These are phyloP conservation scores for Xanthoconium stramineum DNA, from an alignment of 768 basidiomycete species.

Conservation along the genomic window DNA sequence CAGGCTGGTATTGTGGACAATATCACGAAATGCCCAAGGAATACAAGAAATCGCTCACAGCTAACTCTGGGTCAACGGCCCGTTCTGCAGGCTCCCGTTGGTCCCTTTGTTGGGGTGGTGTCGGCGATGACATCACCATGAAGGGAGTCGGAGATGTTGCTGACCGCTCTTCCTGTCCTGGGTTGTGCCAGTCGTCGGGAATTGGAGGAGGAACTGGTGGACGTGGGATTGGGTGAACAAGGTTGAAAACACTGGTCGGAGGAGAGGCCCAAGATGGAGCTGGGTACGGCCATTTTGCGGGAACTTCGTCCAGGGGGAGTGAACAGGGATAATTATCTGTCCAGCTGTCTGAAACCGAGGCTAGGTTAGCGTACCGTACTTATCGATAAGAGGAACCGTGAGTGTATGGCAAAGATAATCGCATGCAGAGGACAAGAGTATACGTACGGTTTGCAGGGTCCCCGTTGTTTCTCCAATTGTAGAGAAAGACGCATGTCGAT, in stretches of 20 bases:
- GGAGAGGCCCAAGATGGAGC: slow-evolving; percentile 21
- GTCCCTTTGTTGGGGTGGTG: background rate
- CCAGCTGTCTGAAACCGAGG: slow-evolving; percentile 25
- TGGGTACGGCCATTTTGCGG: slow-evolving; percentile 27
- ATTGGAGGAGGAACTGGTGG: slow-evolving; percentile 1
- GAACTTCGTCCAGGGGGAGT: slow-evolving; percentile 8
- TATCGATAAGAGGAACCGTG: background rate
- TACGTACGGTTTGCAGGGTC: slow-evolving; percentile 31
- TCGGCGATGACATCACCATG: background rate
- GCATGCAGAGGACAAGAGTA: background rate
- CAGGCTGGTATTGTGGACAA: slow-evolving; percentile 3
- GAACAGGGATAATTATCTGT: slow-evolving; percentile 17
- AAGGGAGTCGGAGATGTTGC: background rate
- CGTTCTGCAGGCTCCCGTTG: background rate
- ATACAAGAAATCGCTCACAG: background rate
- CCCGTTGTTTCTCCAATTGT: slow-evolving; percentile 31
- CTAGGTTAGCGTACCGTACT: background rate
- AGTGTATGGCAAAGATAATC: background rate
- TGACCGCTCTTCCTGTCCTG: background rate
- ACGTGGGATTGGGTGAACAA: slow-evolving; percentile 27
- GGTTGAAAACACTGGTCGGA: slow-evolving; percentile 13
- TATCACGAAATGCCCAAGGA: background rate
- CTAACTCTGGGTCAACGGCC: background rate
- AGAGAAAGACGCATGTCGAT: slow-evolving; percentile 25
- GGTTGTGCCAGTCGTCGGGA: background rate